These are phyloP conservation scores for Malassezia furfur DNA, from an alignment of 1,284 basidiomycete species.

Conservation along the genomic window DNA sequence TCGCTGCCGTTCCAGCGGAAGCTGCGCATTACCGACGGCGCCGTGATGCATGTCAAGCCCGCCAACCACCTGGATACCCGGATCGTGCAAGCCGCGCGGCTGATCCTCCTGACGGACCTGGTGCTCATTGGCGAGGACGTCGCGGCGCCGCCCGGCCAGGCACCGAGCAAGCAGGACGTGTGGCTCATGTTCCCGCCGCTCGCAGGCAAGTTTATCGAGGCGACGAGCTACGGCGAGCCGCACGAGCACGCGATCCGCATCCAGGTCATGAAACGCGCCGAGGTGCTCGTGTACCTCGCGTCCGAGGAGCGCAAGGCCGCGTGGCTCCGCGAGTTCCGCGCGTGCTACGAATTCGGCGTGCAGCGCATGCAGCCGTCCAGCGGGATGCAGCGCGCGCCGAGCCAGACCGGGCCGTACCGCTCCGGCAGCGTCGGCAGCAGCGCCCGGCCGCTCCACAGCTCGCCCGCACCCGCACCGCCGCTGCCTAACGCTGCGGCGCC, in stretches of 20 bases:
- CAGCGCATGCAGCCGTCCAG: background rate
- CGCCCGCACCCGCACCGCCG: no score
- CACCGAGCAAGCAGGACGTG: slow-evolving; percentile 57
- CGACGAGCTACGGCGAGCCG: slow-evolving; percentile 55
- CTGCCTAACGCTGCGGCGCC: no score
- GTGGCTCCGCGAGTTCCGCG: slow-evolving; percentile 65
- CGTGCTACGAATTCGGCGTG: slow-evolving; percentile 70
- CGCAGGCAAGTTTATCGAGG: slow-evolving; percentile 63
- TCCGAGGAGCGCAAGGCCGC: slow-evolving; percentile 59
- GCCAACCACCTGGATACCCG: background rate
- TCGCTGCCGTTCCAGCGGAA: slow-evolving; percentile 69
- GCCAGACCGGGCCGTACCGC: background rate
- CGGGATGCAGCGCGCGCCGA: background rate
- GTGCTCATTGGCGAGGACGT: slow-evolving; percentile 61
- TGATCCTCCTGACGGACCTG: slow-evolving; percentile 84
- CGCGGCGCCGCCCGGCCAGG: slow-evolving; percentile 9
- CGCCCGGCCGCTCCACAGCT: background rate
- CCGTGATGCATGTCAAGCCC: slow-evolving; percentile 1
- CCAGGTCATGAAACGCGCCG: slow-evolving; percentile 80
- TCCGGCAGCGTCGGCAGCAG: background rate
- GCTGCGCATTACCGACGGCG: slow-evolving; percentile 62
- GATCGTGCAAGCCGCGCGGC: slow-evolving; percentile 50
- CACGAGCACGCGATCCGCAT: slow-evolving; percentile 62
- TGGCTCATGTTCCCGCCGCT: slow-evolving; percentile 90
- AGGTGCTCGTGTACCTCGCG: slow-evolving; percentile 56